Conservation (phyloP, 345 rosid genomes). For the Mallotus nudiflorus region DNA sequence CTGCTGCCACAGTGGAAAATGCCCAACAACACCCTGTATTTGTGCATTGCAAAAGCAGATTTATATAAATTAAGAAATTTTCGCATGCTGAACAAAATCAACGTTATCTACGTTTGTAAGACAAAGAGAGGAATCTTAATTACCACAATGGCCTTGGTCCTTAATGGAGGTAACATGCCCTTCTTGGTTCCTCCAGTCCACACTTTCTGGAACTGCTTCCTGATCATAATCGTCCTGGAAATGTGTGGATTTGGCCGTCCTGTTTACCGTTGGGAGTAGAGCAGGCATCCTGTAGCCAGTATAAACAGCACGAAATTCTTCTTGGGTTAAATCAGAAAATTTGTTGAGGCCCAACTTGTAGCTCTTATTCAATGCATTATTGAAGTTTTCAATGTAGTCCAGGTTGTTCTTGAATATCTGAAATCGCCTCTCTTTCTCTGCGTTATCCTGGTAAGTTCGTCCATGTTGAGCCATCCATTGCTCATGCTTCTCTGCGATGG, state of each 20-base stretch:
- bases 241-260: not conserved
- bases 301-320: not conserved
- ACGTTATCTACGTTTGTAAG: too few relatives aligned
- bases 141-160: slow-evolving; percentile 2
- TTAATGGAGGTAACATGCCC: not conserved
- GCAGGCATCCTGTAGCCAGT: not conserved
- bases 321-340: not conserved
- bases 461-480: slow-evolving; percentile 25
- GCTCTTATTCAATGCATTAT: not conserved
- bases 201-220: not conserved
- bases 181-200: slow-evolving; percentile 2
- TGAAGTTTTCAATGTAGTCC: slow-evolving; percentile 13
- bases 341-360: not conserved
- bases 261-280: not conserved
- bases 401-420: slow-evolving; percentile 28
- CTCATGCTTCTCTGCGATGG: slow-evolving; percentile 22
- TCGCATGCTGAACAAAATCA: too few relatives aligned
- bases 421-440: slow-evolving; percentile 25
- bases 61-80: too few relatives aligned
- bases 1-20: not conserved
- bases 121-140: not conserved
- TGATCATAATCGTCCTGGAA: too few relatives aligned
- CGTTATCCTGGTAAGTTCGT: slow-evolving; percentile 5
- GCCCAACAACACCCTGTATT: slow-evolving; percentile 1
- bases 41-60: not conserved